Base-by-base conservation (phyloP, 495 filamentous ascomycete genomes). In the Penicillium riverlandense region DNA sequence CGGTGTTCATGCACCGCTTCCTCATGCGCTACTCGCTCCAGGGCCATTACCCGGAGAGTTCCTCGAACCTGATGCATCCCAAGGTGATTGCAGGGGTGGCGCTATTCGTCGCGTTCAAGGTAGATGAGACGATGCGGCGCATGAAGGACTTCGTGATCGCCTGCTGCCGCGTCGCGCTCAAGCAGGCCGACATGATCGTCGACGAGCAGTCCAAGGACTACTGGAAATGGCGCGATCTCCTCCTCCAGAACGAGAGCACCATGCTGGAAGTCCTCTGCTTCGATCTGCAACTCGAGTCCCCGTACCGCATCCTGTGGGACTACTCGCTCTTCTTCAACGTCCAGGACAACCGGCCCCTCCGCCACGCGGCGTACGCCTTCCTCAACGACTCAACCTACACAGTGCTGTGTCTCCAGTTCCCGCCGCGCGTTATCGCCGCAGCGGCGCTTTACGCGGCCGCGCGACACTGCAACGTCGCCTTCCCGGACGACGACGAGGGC, bases 161-260 rank as follows among this genome's bases (percentile, higher is more conserved):
- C 0, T 94, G 91, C 54, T 90, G 88, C 39, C 88, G 89, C 47
- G 90, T 96, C 11, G 94, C 91, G 28, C 91, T 95, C 60, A 97
- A 98, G 66, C 85, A 97, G 53, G 70, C 85, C 7, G 83, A 87
- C 54, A 75, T 95, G 41, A 63, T 85, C 9, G 84, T 98, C 16
- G 91, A 97, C 55, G 92, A 96, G 61, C 89, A 96, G 60, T 87
- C 83, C 35, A 96, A 95, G 50, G 92, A 97, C 49, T 98, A 86
- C 59, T 98, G 92, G 92, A 75, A 80, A 58, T 98, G 92, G 92
- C 80, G 86, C 38, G 92, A 99, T 55, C 89, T 83, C 42, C 91
- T 99, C 37, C 72, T 96, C 2, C 79, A 82, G 49, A 84, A 89
- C 54, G 92, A 99, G 68, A 95, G 97, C 54, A 65, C 88, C 35